Conservation (phyloP, 306 rosid species). For the Acacia confusa region DNA sequence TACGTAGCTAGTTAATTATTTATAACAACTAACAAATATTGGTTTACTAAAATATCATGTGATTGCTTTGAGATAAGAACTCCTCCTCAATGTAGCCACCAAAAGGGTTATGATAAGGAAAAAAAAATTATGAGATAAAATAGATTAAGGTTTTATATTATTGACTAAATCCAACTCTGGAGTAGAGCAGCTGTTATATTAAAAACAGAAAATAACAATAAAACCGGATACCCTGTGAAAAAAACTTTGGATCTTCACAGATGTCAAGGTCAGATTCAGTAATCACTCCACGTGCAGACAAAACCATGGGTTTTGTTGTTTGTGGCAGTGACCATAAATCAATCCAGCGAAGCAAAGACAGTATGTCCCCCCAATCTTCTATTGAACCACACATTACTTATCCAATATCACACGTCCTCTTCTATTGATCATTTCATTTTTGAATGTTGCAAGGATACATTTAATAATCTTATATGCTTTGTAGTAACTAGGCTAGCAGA, state of each 20-base stretch:
- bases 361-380: not conserved
- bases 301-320: not conserved
- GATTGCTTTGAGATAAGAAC: too few species aligned
- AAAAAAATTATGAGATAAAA: too few species aligned
- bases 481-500: conserved; percentile 54
- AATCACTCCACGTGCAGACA: not conserved
- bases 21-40: too few species aligned
- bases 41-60: too few species aligned
- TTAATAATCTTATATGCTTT: conserved; percentile 70
- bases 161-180: too few species aligned
- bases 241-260: not conserved
- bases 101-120: too few species aligned
- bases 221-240: too few species aligned
- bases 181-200: too few species aligned
- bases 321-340: not conserved
- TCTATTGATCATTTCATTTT: conserved; percentile 47
- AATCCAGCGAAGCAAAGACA: not conserved
- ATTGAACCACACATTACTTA: not conserved
- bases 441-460: conserved; percentile 35
- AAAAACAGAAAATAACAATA: not conserved
- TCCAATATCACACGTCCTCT: not conserved
- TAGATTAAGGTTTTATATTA: too few species aligned
- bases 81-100: too few species aligned
- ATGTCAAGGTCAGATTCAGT: not conserved
- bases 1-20: too few species aligned